A percentile compares a stretch with the other conserved stretches of the same genome.
Evolutionary conservation across 2,329 filamentous ascomycete genomes (phyloP).

Genomic region (Ciborinia camelliae): DNA sequence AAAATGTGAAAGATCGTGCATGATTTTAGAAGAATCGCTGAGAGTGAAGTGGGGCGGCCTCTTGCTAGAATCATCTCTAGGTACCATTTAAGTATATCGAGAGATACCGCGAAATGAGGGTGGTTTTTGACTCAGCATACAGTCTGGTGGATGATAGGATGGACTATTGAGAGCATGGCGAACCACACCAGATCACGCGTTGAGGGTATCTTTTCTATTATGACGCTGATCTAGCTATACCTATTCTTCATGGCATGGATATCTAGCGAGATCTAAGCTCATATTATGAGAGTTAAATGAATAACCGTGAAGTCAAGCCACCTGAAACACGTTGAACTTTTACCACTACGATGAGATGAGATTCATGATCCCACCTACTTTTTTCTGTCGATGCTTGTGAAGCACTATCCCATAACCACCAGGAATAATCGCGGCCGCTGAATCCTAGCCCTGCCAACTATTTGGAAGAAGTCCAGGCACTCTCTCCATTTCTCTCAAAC

Average conservation of each 20-base stretch:
- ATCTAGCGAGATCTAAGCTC: not conserved
- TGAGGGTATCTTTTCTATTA: not conserved
- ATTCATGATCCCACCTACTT: not conserved
- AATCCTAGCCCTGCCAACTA: constrained; percentile 1
- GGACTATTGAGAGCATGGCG: too few relatives aligned
- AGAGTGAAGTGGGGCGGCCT: too few relatives aligned
- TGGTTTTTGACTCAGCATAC: too few relatives aligned
- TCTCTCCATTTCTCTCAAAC: constrained; percentile 47
- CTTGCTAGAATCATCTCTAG: too few relatives aligned
- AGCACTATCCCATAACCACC: not conserved
- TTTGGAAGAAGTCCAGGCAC: constrained; percentile 12
- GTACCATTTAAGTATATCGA: too few relatives aligned
- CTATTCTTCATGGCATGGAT: not conserved
- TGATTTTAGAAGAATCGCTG: too few relatives aligned
- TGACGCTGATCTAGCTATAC: not conserved
- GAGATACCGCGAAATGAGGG: too few relatives aligned
- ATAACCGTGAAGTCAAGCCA: not conserved
- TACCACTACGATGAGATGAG: not conserved
- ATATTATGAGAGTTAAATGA: not conserved
- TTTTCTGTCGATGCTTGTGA: not conserved
- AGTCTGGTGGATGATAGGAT: too few relatives aligned
- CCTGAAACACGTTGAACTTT: too few relatives aligned
- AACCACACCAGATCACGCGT: too few relatives aligned
- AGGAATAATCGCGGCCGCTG: not conserved
- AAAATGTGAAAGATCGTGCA: too few relatives aligned